Conservation (phyloP, 257 asterid genomes). For the Lavandula angustifolia region DNA sequence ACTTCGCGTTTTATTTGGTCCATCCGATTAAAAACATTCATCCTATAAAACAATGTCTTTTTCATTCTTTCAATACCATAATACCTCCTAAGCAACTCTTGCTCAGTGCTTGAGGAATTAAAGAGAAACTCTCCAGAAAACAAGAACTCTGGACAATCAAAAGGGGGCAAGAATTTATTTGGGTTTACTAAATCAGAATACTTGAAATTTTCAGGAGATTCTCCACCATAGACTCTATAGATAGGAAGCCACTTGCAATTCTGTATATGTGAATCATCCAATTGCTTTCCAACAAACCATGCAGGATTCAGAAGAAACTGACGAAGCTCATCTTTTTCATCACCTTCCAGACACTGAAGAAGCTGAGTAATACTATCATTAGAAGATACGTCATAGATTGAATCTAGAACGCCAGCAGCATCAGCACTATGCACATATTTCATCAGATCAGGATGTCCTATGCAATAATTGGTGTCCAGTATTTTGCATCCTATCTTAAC, state of each 20-base stretch:
- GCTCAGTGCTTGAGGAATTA: constrained; percentile 65
- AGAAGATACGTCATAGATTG: constrained; percentile 75
- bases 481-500: constrained; percentile 82
- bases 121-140: constrained; percentile 59
- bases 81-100: constrained; percentile 69
- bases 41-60: constrained; percentile 70
- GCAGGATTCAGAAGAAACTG: constrained; percentile 70
- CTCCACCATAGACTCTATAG: constrained; percentile 68
- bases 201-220: constrained; percentile 52
- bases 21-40: constrained; percentile 57
- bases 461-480: constrained; percentile 55
- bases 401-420: constrained; percentile 71
- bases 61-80: constrained; percentile 74
- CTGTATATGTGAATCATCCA: constrained; percentile 74
- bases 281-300: constrained; percentile 72
- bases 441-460: constrained; percentile 69
- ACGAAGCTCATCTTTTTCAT: constrained; percentile 85
- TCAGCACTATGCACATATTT: constrained; percentile 68
- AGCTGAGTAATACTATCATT: constrained; percentile 54
- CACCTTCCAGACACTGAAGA: constrained; percentile 67
- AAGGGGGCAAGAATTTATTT: constrained; percentile 74
- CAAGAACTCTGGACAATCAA: constrained; percentile 67
- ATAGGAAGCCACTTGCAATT: constrained; percentile 92
- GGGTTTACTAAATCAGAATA: constrained; percentile 81
- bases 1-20: constrained; percentile 54